Conservation (phyloP, 192 early-diverging fungal genomes). For the Funneliformis mosseae region DNA sequence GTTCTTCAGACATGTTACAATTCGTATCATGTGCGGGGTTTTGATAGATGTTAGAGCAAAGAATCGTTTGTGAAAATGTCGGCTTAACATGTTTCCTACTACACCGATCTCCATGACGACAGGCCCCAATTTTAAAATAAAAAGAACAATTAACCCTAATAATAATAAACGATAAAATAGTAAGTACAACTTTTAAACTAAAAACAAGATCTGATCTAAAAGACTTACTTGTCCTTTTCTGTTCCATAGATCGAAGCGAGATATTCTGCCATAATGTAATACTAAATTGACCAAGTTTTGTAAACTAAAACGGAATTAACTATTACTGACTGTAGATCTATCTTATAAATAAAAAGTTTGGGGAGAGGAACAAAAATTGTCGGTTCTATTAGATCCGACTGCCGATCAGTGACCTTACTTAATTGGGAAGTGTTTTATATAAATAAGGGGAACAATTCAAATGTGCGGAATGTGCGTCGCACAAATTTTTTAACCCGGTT, state of each 20-base stretch:
- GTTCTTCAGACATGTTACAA: conserved; percentile 63
- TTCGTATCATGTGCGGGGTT: conserved; percentile 79
- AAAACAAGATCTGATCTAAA: neutral
- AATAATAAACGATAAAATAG: neutral
- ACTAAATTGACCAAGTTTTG: too few relatives aligned
- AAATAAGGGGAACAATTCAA: too few relatives aligned
- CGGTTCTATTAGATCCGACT: too few relatives aligned
- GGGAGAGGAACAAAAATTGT: too few relatives aligned
- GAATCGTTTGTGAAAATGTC: conserved; percentile 91
- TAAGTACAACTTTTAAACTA: neutral
- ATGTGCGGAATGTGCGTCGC: too few relatives aligned
- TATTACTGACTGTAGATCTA: too few relatives aligned
- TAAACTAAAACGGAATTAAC: too few relatives aligned
- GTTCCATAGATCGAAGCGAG: conserved; percentile 93
- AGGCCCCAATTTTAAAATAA: conserved; percentile 99
- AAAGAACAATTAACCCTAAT: conserved; percentile 93
- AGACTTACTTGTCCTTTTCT: conserved; percentile 89
- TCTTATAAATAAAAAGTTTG: too few relatives aligned
- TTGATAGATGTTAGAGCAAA: conserved; percentile 93
- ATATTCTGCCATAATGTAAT: conserved; percentile 71
- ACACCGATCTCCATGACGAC: conserved; percentile 96
- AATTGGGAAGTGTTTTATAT: too few relatives aligned
- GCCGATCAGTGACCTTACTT: too few relatives aligned
- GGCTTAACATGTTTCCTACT: conserved; percentile 97
- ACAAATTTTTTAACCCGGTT: too few relatives aligned